Conservation (phyloP, 176 grass and related monocot species). For the Carex littledalei region DNA sequence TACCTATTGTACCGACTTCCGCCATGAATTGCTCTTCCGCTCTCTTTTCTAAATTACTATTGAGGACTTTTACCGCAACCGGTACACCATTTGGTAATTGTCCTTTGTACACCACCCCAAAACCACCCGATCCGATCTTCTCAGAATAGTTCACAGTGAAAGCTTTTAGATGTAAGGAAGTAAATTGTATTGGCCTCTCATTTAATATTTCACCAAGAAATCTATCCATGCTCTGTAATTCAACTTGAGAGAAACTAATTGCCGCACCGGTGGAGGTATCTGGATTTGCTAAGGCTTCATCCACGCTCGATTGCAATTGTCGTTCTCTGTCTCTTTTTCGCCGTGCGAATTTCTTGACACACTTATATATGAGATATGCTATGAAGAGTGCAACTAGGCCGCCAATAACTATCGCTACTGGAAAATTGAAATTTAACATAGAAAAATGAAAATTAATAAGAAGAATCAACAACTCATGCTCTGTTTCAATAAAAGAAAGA, state of each 20-base stretch:
- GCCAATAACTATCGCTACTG: constrained; percentile 5
- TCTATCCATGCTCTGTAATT: constrained; percentile 19
- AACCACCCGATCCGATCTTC: constrained; percentile 31
- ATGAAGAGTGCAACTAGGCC: not conserved
- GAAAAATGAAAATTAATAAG: not conserved
- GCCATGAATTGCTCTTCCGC: constrained; percentile 63
- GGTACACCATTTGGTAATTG: constrained; percentile 31
- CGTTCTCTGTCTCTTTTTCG: not conserved
- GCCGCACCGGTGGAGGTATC: not conserved
- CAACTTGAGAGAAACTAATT: constrained; percentile 7
- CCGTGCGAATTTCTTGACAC: not conserved
- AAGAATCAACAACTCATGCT: not conserved
- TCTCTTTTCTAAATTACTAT: constrained; percentile 33
- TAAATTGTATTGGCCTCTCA: constrained; percentile 41
- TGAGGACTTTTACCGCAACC: constrained; percentile 52
- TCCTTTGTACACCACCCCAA: constrained; percentile 43
- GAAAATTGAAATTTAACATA: not conserved
- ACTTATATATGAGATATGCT: constrained; percentile 22
- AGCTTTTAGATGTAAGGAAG: constrained; percentile 13
- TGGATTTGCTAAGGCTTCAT: not conserved
- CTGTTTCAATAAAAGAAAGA: too few species aligned
- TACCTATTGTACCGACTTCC: constrained; percentile 48
- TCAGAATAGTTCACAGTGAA: constrained; percentile 41
- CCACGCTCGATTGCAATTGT: not conserved
- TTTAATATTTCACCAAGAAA: constrained; percentile 31